These are phyloP conservation scores for Bretziella fagacearum DNA, from an alignment of 2,329 filamentous ascomycete species.

Conservation along the genomic window DNA sequence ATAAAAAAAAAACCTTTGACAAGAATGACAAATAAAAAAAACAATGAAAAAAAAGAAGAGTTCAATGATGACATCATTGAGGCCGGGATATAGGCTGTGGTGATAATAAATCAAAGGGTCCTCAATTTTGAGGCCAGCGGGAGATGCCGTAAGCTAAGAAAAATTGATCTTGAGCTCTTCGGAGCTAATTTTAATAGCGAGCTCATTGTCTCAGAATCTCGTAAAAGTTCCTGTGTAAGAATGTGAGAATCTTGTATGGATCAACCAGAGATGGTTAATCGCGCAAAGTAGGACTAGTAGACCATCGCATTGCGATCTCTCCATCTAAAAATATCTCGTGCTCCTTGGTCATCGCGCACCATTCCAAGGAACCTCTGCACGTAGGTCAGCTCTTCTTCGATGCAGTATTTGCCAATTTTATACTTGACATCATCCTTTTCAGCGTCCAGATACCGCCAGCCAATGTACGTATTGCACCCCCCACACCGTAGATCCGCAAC, in stretches of 20 bases:
- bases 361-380: background rate
- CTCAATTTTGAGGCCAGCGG: too few species aligned
- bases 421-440: constrained; percentile 42
- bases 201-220: too few species aligned
- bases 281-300: background rate
- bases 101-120: too few species aligned
- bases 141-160: too few species aligned
- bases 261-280: background rate
- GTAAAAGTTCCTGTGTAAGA: too few species aligned
- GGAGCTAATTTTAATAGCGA: too few species aligned
- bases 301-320: background rate
- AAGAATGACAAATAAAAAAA: too few species aligned
- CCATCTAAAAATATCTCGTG: background rate
- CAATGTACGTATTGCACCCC: constrained; percentile 38
- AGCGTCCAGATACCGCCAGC: constrained; percentile 54
- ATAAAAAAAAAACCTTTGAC: too few species aligned
- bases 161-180: too few species aligned
- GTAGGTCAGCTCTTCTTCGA: constrained; percentile 27
- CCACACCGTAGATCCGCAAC: constrained; percentile 46
- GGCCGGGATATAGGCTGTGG: too few species aligned
- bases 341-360: background rate
- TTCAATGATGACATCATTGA: too few species aligned
- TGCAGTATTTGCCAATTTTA: constrained; percentile 52
- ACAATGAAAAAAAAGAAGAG: too few species aligned
- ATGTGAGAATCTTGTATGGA: background rate